Conservation (phyloP, 2,329 filamentous ascomycete species). For the Cladophialophora bantiana region DNA sequence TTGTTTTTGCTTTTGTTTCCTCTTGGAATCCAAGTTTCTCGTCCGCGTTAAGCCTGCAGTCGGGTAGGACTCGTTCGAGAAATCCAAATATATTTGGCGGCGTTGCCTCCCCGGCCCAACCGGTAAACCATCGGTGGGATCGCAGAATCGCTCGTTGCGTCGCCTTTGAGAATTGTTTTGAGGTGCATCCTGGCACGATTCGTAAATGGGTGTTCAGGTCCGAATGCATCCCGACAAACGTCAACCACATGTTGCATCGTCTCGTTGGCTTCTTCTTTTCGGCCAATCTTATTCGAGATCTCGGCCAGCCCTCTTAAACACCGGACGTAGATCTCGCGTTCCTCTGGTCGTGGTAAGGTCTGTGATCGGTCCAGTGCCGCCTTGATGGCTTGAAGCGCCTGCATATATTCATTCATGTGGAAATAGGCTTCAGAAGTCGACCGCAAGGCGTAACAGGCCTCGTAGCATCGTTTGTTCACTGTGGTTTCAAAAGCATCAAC, state of each 20-base stretch:
- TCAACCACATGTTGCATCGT: conserved; percentile 41
- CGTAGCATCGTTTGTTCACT: conserved; percentile 37
- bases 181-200: conserved; percentile 40
- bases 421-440: conserved; percentile 41
- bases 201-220: conserved; percentile 40
- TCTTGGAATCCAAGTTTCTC: neutral
- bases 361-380: conserved; percentile 36
- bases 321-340: conserved; percentile 41
- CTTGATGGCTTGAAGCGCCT: conserved; percentile 38
- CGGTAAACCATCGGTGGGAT: conserved; percentile 41
- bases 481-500: conserved; percentile 41
- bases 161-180: conserved; percentile 39
- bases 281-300: conserved; percentile 37
- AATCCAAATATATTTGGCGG: conserved; percentile 41
- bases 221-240: conserved; percentile 38
- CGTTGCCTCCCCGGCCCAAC: conserved; percentile 38
- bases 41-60: conserved; percentile 34
- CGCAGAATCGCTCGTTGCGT: conserved; percentile 27
- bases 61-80: conserved; percentile 39
- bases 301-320: conserved; percentile 40
- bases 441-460: conserved; percentile 39
- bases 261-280: conserved; percentile 36
- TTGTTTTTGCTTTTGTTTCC: neutral
- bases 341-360: conserved; percentile 34
- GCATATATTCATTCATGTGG: conserved; percentile 35